Evolutionary conservation across 2,329 filamentous ascomycete species (phyloP).

Genomic region (Trichoderma breve): DNA sequence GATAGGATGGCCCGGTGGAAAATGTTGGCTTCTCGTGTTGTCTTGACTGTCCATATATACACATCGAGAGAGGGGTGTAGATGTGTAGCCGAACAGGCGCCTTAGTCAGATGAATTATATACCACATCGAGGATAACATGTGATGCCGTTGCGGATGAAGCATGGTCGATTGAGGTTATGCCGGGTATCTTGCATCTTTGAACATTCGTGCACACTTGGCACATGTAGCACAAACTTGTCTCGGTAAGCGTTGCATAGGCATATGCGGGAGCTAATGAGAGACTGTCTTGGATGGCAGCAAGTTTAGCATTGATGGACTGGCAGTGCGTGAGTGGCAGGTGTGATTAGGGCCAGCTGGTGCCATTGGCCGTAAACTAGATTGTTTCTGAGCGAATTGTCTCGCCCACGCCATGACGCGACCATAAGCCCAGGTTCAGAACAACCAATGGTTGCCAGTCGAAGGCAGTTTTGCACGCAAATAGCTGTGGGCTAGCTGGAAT

Average conservation of each 20-base stretch:
- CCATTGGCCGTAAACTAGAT: not conserved
- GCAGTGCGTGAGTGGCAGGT: not conserved
- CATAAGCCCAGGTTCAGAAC: not conserved
- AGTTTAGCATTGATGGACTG: not conserved
- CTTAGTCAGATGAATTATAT: not conserved
- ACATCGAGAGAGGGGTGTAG: not conserved
- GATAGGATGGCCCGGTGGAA: not conserved
- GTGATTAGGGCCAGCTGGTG: not conserved
- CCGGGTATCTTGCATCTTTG: not conserved
- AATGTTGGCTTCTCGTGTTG: not conserved
- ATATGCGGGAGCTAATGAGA: constrained; percentile 4
- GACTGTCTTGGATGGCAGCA: constrained; percentile 3
- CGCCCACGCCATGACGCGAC: not conserved
- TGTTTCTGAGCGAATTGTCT: constrained; percentile 2
- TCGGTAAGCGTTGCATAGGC: constrained; percentile 4
- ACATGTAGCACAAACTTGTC: constrained; percentile 2
- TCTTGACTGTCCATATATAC: not conserved
- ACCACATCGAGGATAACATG: not conserved
- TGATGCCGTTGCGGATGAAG: not conserved
- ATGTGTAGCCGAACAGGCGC: not conserved
- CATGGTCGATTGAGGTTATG: not conserved
- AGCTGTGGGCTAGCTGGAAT: constrained; percentile 2
- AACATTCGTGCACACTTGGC: not conserved
- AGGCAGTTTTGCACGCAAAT: not conserved
- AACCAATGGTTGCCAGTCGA: not conserved